Percentiles rank a stretch among this genome's conserved stretches.
phyloP scores from a whole-genome alignment of 2,329 filamentous ascomycete species.

The Leptoxyphium fumago region DNA sequence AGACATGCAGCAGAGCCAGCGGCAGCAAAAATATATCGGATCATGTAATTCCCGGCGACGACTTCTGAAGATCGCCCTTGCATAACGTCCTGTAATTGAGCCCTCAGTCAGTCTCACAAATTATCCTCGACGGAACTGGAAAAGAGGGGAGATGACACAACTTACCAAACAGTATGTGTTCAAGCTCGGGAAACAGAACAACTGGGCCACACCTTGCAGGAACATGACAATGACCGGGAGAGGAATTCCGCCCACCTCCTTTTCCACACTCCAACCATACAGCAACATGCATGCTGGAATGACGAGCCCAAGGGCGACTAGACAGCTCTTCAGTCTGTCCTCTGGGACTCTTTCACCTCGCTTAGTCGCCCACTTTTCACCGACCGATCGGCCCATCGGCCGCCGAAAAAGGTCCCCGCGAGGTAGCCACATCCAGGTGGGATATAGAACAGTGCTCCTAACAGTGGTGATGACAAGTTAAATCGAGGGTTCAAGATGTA shows the following conservation, averaged over 20 bases:
- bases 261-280: conserved; percentile 52
- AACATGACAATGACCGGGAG: conserved; percentile 61
- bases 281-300: conserved; percentile 50
- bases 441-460: conserved; percentile 59
- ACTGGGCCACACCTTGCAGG: conserved; percentile 55
- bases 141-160: neutral
- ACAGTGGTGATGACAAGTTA: conserved; percentile 48
- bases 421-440: conserved; percentile 59
- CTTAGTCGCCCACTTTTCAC: conserved; percentile 51
- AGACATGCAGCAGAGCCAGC: conserved; percentile 56
- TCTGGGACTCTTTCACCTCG: conserved; percentile 46
- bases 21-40: conserved; percentile 62
- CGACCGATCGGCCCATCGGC: conserved; percentile 52
- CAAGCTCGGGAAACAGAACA: conserved; percentile 60
- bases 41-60: conserved; percentile 60
- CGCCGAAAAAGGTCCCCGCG: conserved; percentile 55
- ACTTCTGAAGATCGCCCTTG: conserved; percentile 56
- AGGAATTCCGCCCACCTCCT: conserved; percentile 38
- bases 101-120: neutral
- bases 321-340: conserved; percentile 47
- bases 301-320: conserved; percentile 41
- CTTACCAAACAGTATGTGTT: conserved; percentile 58
- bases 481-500: conserved; percentile 65
- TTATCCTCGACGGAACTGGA: too few relatives aligned
- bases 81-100: conserved; percentile 48